Percentiles rank a stretch among this genome's conserved stretches.
Evolutionary conservation across 305 asterid genomes (phyloP).

Genomic region (Plantago rigida): DNA sequence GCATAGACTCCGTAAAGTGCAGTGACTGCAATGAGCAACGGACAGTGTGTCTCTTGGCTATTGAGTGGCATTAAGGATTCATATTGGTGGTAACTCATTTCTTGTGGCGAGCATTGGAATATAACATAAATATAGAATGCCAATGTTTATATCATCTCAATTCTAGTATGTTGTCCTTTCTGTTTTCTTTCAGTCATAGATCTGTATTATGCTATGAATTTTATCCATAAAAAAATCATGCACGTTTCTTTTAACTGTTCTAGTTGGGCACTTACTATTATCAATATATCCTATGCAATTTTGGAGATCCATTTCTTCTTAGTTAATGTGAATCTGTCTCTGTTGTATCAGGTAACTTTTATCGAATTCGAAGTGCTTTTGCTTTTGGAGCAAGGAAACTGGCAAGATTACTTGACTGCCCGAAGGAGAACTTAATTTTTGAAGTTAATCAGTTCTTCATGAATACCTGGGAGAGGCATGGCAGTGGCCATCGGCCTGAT

Average conservation of each 20-base stretch:
- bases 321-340: neutral
- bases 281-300: slow-evolving; percentile 15
- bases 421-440: slow-evolving; percentile 43
- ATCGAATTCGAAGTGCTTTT: slow-evolving; percentile 85
- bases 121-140: neutral
- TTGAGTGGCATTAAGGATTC: too few species aligned
- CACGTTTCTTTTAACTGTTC: neutral
- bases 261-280: slow-evolving; percentile 8
- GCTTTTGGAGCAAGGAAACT: slow-evolving; percentile 84
- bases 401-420: slow-evolving; percentile 69
- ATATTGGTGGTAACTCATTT: neutral
- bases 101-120: neutral
- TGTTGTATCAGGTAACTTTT: slow-evolving; percentile 69
- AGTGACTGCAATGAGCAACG: neutral
- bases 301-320: neutral
- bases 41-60: neutral
- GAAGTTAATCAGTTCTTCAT: slow-evolving; percentile 83
- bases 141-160: too few species aligned
- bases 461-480: slow-evolving; percentile 86
- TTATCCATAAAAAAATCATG: neutral
- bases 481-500: slow-evolving; percentile 81
- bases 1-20: neutral
- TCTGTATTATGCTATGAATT: too few species aligned
- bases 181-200: neutral
- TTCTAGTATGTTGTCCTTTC: neutral